Evolutionary conservation across 257 asterid genomes (phyloP), one percentile per base, ranked within the genome.

Genomic region (Coffea canephora): DNA sequence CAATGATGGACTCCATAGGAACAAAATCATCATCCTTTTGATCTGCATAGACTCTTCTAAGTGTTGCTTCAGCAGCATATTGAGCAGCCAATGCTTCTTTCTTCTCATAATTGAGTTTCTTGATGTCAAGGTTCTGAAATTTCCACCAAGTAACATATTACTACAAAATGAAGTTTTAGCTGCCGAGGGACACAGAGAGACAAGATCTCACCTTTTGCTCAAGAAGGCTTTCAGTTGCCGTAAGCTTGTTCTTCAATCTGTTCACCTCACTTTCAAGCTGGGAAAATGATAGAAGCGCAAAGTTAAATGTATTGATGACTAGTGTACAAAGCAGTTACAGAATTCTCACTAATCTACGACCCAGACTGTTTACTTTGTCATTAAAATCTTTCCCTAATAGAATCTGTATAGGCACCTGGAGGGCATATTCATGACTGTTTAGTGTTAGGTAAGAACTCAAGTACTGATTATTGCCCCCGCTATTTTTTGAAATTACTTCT

Each of bases 21-120:
- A 90, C 69, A 71, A 84, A 75, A 71, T 91, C 93, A 73, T 90
- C 91, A 46, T 95, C 96, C 78, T 91, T 93, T 69, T 93, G 94
- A 81, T 86, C 79, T 74, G 92, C 91, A 8, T 95, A 89, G 54
- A 93, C 98, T 84, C 99, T 86, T 84, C 99, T 83, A 59, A 95
- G 97, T 67, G 99, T 87, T n/a, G 93, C 88, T 87, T 95, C 98
- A 61, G 97, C 97, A 67, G 98, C 96, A 88, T 90, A 91, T 80
- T 92, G 97, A 78, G 97, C 97, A 82, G 91, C 79, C 81, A 92
- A 45, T 55, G 97, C 97, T 82, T 86, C 97, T 86, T 81, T 91
- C 84, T 90, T 94, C 74, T 90, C 97, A 50, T 90, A 81, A 12
- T 52, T 62, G 67, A 92, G 89, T 82, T 87, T 91, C 89, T 90